phyloP scores from a whole-genome alignment of 225 moss, liverwort and hornwort genomes.

The Straminergon stramineum region DNA sequence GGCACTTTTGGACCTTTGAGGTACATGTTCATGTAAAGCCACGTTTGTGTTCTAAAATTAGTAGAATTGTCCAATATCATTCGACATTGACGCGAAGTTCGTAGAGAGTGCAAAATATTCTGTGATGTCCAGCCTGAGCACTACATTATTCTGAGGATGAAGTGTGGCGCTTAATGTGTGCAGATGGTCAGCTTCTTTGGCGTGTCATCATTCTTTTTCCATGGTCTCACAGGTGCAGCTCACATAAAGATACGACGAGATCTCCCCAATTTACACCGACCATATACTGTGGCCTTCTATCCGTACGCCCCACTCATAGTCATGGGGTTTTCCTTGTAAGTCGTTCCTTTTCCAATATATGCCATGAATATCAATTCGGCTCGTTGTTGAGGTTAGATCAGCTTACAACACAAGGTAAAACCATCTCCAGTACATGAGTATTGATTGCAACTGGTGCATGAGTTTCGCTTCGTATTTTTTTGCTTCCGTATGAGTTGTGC shows the following conservation, averaged over 20 bases:
- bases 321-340: constrained; percentile 43
- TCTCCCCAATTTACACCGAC: constrained; percentile 58
- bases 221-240: constrained; percentile 44
- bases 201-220: constrained; percentile 46
- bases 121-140: not conserved
- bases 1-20: not conserved
- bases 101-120: not conserved
- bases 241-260: constrained; percentile 65
- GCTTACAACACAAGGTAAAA: not conserved
- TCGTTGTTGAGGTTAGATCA: not conserved
- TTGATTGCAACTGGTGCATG: not conserved
- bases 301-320: constrained; percentile 50
- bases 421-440: not conserved
- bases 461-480: not conserved
- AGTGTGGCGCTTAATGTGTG: not conserved
- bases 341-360: not conserved
- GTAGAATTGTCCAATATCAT: not conserved
- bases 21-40: not conserved
- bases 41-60: not conserved
- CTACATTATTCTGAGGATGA: not conserved
- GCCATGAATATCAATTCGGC: not conserved
- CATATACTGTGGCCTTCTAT: constrained; percentile 62
- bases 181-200: constrained; percentile 81
- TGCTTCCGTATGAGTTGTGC: not conserved
- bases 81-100: not conserved